These are phyloP conservation scores for Galeopsis tetrahit DNA, from an alignment of 257 asterid genomes.

Conservation along the genomic window DNA sequence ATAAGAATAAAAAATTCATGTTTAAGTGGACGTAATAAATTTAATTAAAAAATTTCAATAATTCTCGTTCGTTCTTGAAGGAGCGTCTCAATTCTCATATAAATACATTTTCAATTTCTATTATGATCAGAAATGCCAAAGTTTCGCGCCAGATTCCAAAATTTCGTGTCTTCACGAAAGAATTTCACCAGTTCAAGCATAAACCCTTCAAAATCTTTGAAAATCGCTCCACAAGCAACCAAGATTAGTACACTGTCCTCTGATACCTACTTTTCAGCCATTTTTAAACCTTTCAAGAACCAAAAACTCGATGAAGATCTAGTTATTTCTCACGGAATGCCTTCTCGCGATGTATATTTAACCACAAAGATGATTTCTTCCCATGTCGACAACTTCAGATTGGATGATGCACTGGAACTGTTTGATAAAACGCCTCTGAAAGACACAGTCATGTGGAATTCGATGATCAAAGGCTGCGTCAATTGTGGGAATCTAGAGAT, in stretches of 20 bases:
- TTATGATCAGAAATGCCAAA: constrained; percentile 40
- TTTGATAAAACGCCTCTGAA: constrained; percentile 73
- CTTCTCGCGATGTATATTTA: constrained; percentile 52
- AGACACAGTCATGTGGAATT: constrained; percentile 73
- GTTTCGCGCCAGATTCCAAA: constrained; percentile 45
- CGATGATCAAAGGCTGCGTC: constrained; percentile 81
- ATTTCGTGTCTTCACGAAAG: constrained; percentile 29
- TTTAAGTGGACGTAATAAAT: no score
- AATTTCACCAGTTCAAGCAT: constrained; percentile 20
- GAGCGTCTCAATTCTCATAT: no score
- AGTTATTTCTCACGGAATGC: constrained; percentile 36
- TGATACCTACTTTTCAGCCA: constrained; percentile 33
- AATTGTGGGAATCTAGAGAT: constrained; percentile 55
- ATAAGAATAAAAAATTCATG: no score
- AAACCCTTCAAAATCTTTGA: constrained; percentile 34
- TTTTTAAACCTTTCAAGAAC: constrained; percentile 35
- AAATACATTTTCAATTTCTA: not conserved
- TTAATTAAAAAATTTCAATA: no score
- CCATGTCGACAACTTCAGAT: constrained; percentile 48
- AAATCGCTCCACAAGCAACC: constrained; percentile 25
- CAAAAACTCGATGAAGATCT: constrained; percentile 44
- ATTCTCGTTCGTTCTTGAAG: no score
- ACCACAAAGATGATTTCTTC: constrained; percentile 68
- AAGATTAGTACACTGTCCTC: constrained; percentile 13
- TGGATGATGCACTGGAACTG: constrained; percentile 69